These are phyloP conservation scores for Diatrype stigma DNA, from an alignment of 2,329 filamentous ascomycete species.

Conservation along the genomic window DNA sequence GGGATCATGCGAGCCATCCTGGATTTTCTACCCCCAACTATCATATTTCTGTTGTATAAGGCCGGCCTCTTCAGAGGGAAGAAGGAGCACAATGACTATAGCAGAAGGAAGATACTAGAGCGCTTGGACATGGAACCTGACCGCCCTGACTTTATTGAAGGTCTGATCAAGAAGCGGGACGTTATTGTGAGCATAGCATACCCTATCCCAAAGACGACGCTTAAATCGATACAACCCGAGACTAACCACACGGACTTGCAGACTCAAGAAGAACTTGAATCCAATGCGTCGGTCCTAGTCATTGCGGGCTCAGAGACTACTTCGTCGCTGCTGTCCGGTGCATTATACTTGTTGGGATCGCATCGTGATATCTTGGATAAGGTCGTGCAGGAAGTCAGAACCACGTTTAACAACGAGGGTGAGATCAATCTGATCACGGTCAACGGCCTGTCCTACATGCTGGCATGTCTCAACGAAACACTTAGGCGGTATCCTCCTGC, in stretches of 20 bases:
- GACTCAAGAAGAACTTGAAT: not conserved
- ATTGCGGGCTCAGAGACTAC: not conserved
- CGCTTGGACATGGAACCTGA: not conserved
- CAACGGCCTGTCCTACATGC: not conserved
- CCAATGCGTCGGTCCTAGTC: not conserved
- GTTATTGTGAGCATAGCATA: too few species aligned
- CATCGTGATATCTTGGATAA: not conserved
- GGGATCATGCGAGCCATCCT: too few species aligned
- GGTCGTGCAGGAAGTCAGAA: constrained; percentile 15
- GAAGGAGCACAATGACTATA: not conserved
- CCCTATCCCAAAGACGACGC: too few species aligned
- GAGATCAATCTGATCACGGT: not conserved
- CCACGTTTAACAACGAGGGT: constrained; percentile 10
- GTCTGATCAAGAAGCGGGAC: not conserved
- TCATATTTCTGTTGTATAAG: too few species aligned
- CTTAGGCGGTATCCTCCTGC: constrained; percentile 18
- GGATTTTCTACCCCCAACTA: too few species aligned
- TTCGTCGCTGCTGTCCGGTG: not conserved
- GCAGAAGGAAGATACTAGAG: not conserved
- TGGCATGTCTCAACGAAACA: not conserved
- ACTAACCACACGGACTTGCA: too few species aligned
- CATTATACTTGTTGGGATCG: not conserved
- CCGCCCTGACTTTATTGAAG: not conserved
- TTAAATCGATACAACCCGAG: too few species aligned
- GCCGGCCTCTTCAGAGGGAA: too few species aligned